Evolutionary conservation across 352 stramenopile genomes (phyloP).

Genomic region (Globisporangium cederbergense): DNA sequence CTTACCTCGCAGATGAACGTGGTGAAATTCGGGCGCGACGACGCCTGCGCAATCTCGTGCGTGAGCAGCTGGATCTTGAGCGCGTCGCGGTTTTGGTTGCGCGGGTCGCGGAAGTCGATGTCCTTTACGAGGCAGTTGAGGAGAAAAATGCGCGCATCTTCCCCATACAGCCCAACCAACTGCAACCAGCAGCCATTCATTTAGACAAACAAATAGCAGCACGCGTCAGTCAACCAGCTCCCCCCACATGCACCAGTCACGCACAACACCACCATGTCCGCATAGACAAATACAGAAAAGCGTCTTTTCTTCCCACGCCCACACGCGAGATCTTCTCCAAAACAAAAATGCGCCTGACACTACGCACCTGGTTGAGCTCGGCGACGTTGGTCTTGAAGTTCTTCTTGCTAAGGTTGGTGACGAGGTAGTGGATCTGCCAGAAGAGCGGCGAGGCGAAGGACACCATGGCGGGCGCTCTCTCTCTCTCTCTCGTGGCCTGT

Average conservation of each 20-base stretch:
- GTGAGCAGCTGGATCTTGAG: slow-evolving; percentile 89
- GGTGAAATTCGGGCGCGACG: slow-evolving; percentile 87
- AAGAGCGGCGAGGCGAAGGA: slow-evolving; percentile 91
- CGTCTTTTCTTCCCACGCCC: slow-evolving; percentile 1
- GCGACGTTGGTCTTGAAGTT: slow-evolving; percentile 92
- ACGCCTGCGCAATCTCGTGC: slow-evolving; percentile 88
- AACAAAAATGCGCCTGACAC: slow-evolving; percentile 21
- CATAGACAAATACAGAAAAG: not conserved
- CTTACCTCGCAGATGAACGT: slow-evolving; percentile 85
- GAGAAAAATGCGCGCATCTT: slow-evolving; percentile 90
- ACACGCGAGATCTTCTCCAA: slow-evolving; percentile 13
- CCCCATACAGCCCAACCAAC: slow-evolving; percentile 89
- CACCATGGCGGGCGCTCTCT: slow-evolving; percentile 47
- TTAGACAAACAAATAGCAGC: not conserved
- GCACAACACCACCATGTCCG: not conserved
- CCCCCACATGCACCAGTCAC: not conserved
- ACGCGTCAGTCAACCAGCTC: not conserved
- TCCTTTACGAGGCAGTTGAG: slow-evolving; percentile 90
- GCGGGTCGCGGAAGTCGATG: slow-evolving; percentile 87
- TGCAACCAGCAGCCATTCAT: slow-evolving; percentile 19
- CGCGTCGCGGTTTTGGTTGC: slow-evolving; percentile 78
- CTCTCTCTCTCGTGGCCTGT: slow-evolving; percentile 14
- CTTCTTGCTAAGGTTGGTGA: slow-evolving; percentile 92
- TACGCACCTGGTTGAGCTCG: slow-evolving; percentile 87
- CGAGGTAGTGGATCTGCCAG: slow-evolving; percentile 93